Evolutionary conservation across 2,329 filamentous ascomycete genomes (phyloP).

Genomic region (Diaporthe batatas): DNA sequence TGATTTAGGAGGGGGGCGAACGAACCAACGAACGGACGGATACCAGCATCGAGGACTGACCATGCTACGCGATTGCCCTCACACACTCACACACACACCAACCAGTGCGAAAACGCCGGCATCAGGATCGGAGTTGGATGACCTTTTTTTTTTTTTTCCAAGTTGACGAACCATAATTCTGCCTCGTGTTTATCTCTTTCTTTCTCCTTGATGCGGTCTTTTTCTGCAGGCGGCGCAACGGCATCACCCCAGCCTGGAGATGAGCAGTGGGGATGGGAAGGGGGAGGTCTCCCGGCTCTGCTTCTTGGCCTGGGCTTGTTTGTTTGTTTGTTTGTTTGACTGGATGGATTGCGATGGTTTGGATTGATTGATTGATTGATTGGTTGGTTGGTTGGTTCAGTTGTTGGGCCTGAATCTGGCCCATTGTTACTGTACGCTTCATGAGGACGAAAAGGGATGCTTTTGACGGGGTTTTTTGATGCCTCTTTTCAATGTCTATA

Average conservation of each 20-base stretch:
- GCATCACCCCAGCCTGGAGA: neutral
- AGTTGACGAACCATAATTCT: conserved; percentile 24
- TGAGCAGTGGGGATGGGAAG: neutral
- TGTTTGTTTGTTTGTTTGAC: neutral
- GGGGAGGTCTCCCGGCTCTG: neutral
- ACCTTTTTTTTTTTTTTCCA: neutral
- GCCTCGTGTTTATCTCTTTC: neutral
- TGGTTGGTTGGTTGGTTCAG: neutral
- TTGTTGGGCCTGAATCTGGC: neutral
- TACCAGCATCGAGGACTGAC: neutral
- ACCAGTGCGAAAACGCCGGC: neutral
- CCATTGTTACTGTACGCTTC: conserved; percentile 11
- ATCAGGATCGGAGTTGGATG: conserved; percentile 25
- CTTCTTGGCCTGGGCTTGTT: neutral
- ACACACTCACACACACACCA: neutral
- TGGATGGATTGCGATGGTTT: conserved; percentile 6
- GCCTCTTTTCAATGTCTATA: conserved; percentile 29
- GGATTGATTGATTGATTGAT: neutral
- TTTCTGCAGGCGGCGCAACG: conserved; percentile 31
- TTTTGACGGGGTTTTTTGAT: neutral
- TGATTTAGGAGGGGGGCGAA: conserved; percentile 44
- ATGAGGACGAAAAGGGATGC: conserved; percentile 31
- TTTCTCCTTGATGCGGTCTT: neutral
- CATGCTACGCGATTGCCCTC: neutral
- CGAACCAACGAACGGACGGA: neutral